A percentile compares a stretch with the other conserved stretches of the same genome.
Conservation (phyloP, 2,329 filamentous ascomycete species). For the Trichoderma sp. region DNA sequence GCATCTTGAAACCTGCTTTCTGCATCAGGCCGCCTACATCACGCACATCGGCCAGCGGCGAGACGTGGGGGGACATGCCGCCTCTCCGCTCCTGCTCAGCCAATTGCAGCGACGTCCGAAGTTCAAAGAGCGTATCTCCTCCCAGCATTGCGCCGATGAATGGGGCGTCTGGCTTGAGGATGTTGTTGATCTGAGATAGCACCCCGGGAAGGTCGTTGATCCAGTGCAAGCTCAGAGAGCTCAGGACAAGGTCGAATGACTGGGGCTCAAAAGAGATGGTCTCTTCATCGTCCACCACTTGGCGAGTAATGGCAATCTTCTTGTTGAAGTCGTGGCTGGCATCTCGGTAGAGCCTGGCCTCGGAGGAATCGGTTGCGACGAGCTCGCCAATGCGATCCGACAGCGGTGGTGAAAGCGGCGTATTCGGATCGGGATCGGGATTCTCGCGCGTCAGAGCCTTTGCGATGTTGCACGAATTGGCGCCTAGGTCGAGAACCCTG, state of each 20-base stretch:
- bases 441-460: slow-evolving; percentile 71
- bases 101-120: slow-evolving; percentile 88
- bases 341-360: slow-evolving; percentile 76
- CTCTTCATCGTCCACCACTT: slow-evolving; percentile 72
- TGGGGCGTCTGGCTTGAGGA: slow-evolving; percentile 85
- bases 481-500: slow-evolving; percentile 84
- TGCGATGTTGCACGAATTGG: slow-evolving; percentile 93
- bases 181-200: slow-evolving; percentile 76
- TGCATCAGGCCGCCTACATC: slow-evolving; percentile 87
- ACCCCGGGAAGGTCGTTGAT: slow-evolving; percentile 91
- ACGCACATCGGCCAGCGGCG: slow-evolving; percentile 84
- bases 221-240: slow-evolving; percentile 90
- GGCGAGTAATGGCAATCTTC: slow-evolving; percentile 66
- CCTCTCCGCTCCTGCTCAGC: slow-evolving; percentile 86
- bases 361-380: slow-evolving; percentile 78
- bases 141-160: slow-evolving; percentile 97
- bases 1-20: slow-evolving; percentile 86
- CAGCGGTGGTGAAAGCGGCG: slow-evolving; percentile 62
- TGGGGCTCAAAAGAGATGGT: slow-evolving; percentile 70
- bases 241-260: slow-evolving; percentile 86
- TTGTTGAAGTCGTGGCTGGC: slow-evolving; percentile 69
- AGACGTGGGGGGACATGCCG: slow-evolving; percentile 88
- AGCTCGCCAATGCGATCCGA: slow-evolving; percentile 69
- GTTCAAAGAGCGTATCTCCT: slow-evolving; percentile 88
- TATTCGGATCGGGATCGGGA: slow-evolving; percentile 57